Base-by-base conservation (phyloP, 2,329 filamentous ascomycete genomes). In the Botrytis paeoniae region DNA sequence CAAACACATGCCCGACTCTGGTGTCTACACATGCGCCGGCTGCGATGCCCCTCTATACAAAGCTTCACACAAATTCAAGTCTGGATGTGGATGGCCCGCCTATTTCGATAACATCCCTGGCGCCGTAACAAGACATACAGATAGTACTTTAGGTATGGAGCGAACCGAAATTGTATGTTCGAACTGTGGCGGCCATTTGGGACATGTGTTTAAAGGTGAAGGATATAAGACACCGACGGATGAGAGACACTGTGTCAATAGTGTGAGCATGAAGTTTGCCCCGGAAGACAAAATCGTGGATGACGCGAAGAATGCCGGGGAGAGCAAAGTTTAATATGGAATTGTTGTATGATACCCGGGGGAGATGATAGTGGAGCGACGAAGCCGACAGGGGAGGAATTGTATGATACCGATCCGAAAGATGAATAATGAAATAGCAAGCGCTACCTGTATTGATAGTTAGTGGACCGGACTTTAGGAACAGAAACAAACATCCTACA, bases 211-310 rank as follows among this genome's bases (percentile, higher is more conserved):
- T 82, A 95, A 96, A 85, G 94, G 94, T 20, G 94, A 97, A 83
- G 92, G 93, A 32, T 95, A 91, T 80, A 80, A 86, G 14, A 97
- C 92, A 35, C 94, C 96, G 8, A 98, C 95, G 32, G 92, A 99
- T 82, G 96, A 99, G 89, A 88, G 96, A 75, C 96, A 99, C 85
- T 99, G 96, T 81, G 96, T 99, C 73, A 99, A 98, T 81, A 96
- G 93, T 80, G 84, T 98, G 70, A 97, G 93, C 81, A 85, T 98
- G 83, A 96, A 90, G 78, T 98, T 99, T 81, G 87, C 85, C 2
- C 85, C 86, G 1, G 86, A 93, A 66, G 91, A 93, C 75, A 87
- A 89, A 78, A 83, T 85, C 51, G 84, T 82, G 69, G 77, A 77
- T 16, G 82, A 82, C 48, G 82, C 72, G 62, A 82, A 82, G 43